Evolutionary conservation across 108 stramenopile species (phyloP), one percentile per base, ranked within the genome.

Genomic region (Cylindrotheca closterium): DNA sequence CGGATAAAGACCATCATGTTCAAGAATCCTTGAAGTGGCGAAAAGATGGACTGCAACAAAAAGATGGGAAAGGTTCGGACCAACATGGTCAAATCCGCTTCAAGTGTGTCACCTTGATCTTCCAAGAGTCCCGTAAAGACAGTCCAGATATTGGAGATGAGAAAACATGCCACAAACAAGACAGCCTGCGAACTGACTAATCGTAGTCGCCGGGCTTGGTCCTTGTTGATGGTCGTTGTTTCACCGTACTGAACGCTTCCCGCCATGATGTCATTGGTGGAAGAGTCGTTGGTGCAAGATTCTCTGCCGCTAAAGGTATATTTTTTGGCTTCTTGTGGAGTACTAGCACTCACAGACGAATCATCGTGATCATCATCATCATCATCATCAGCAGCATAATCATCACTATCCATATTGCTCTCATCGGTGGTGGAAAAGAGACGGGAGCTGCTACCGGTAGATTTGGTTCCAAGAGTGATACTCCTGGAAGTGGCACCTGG

Each of bases 11-110:
- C 42, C 7, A 67, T 28, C 21, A 57, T 55, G 47, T 67, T 67
- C 18, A 58, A 50, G 29, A 67, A 67, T 22, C 66, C 66, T 67
- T 67, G 66, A 28, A 67, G 42, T 7, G 66, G 66, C 22, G 77
- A 63, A 45, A 54, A 57, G 37, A 42, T 15, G 15, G 37, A 7
- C 15, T 42, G 37, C 15, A 42, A 15, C 37, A 42, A 42, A 15
- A 42, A 42, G 10, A 42, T 7, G 37, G 10, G 10, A 42, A 10
- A 42, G 15, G 15, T 10, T 7, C 15, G 7, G 10, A 42, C 37
- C 37, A 42, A 7, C 37, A 42, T 42, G 7, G 7, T 15, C 37
- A 42, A 27, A 51, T 72, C 63, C 7, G 57, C 21, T 12, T 33
- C 45, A 1, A 22, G 7, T 15, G 10, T 15, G 10, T 42, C 15